Base-by-base conservation (phyloP, 495 filamentous ascomycete species). In the Aspergillus bridgeri region DNA sequence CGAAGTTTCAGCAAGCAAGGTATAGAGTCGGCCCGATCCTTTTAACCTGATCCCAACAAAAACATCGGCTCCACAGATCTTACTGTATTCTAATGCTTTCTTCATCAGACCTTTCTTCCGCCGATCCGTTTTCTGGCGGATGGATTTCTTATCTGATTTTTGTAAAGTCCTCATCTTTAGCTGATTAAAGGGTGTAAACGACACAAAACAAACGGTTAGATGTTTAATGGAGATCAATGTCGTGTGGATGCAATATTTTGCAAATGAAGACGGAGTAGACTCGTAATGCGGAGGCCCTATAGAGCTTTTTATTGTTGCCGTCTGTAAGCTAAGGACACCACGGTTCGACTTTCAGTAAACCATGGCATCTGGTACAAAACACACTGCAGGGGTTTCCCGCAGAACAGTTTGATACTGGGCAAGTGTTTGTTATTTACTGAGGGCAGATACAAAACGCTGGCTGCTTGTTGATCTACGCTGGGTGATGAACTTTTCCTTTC, bases 11-110 rank as follows among this genome's bases (percentile, higher is more conserved):
- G 45, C 45, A 23, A 48, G 17, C 19, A n/a, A 48, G 45, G 18
- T 48, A 48, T 48, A 48, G 45, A 48, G 45, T 48, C 45, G 45
- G 45, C 45, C 45, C 45, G 45, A 48, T 48, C 13, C 45, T 23
- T 20, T 48, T 23, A 48, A 21, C 45, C 45, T 20, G 19, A 48
- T 48, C 3, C 45, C 45, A 5, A 48, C 45, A 48, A 48, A 48
- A 48, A 48, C 45, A 22, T 48, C 45, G 18, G 45, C 45, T 20
- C 45, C 45, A 48, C 45, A 48, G 19, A 48, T 21, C 45, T 23
- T 21, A 48, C 45, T 48, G 18, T 48, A 48, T 48, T 48, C n/a
- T 8, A 3, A 20, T 23, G 45, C 45, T 21, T 48, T 48, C 45
- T 21, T 48, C 45, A 48, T 48, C 23, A 48, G 45, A 48, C 45